Conservation (phyloP, 1,139 yeast genomes). For the Diutina neorugosa region DNA sequence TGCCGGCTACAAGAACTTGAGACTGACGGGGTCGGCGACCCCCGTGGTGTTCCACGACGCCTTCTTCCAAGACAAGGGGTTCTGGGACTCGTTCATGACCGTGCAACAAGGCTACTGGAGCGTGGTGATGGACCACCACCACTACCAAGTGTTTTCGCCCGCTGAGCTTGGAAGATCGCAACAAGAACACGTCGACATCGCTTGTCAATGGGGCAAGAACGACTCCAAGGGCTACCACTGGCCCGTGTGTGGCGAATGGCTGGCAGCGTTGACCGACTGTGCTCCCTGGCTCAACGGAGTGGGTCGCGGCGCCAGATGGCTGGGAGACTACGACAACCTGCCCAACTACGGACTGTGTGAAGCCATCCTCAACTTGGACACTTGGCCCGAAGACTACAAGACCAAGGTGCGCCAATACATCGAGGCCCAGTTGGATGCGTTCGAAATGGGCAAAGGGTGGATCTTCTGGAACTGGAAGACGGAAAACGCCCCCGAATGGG, state of each 20-base stretch:
- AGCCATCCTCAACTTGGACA: constrained; percentile 36
- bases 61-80: constrained; percentile 39
- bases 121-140: constrained; percentile 80
- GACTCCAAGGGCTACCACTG: constrained; percentile 50
- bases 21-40: constrained; percentile 35
- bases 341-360: constrained; percentile 54
- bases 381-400: constrained; percentile 53
- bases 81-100: constrained; percentile 48
- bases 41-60: constrained; percentile 64
- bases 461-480: constrained; percentile 91
- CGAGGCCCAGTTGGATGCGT: constrained; percentile 88
- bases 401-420: constrained; percentile 53
- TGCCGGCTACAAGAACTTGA: constrained; percentile 41
- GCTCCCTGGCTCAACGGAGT: constrained; percentile 88
- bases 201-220: constrained; percentile 50
- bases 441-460: constrained; percentile 65
- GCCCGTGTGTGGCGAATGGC: constrained; percentile 83
- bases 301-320: constrained; percentile 77
- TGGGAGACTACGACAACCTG: constrained; percentile 47
- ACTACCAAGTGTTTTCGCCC: constrained; percentile 73
- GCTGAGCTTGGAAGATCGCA: constrained; percentile 45
- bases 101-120: constrained; percentile 38
- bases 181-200: constrained; percentile 49
- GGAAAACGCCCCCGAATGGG: constrained; percentile 83
- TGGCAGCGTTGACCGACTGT: constrained; percentile 92